Percentiles rank a stretch among this genome's conserved stretches.
Evolutionary conservation across 306 rosid genomes (phyloP).

Genomic region (Quercus alba): DNA sequence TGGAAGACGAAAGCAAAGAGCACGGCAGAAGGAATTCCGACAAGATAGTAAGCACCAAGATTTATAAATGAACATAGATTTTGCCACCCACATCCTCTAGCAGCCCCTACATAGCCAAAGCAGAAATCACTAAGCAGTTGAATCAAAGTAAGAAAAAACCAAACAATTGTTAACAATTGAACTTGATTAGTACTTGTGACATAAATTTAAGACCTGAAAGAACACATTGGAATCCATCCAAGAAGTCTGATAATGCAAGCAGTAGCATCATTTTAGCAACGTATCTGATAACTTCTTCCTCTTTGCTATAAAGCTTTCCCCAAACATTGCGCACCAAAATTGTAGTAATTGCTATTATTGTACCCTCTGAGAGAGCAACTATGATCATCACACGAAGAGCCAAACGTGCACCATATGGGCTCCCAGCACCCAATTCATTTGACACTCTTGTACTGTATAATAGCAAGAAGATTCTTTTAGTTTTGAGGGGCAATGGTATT

Average conservation of each 20-base stretch:
- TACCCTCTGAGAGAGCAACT: constrained; percentile 40
- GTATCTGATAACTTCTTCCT: constrained; percentile 45
- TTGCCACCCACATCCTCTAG: constrained; percentile 81
- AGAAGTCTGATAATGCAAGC: constrained; percentile 59
- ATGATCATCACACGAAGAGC: constrained; percentile 45
- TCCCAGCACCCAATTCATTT: constrained; percentile 58
- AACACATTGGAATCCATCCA: constrained; percentile 66
- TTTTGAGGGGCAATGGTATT: background rate
- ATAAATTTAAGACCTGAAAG: constrained; percentile 47
- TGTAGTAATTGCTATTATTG: constrained; percentile 30
- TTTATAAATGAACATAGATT: constrained; percentile 53
- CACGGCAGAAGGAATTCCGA: constrained; percentile 56
- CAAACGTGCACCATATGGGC: constrained; percentile 40
- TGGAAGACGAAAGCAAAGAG: constrained; percentile 47
- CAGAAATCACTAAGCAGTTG: background rate
- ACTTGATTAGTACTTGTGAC: background rate
- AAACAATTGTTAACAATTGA: background rate
- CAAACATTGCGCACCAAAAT: constrained; percentile 42
- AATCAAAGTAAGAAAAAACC: background rate
- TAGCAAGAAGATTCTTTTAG: no score
- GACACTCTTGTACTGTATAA: constrained; percentile 51
- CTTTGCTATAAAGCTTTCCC: constrained; percentile 61
- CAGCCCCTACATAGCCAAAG: constrained; percentile 43
- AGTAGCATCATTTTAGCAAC: constrained; percentile 59
- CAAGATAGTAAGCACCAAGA: constrained; percentile 59